phyloP scores from a whole-genome alignment of 2,329 filamentous ascomycete species.

The Neofusicoccum sp. region DNA sequence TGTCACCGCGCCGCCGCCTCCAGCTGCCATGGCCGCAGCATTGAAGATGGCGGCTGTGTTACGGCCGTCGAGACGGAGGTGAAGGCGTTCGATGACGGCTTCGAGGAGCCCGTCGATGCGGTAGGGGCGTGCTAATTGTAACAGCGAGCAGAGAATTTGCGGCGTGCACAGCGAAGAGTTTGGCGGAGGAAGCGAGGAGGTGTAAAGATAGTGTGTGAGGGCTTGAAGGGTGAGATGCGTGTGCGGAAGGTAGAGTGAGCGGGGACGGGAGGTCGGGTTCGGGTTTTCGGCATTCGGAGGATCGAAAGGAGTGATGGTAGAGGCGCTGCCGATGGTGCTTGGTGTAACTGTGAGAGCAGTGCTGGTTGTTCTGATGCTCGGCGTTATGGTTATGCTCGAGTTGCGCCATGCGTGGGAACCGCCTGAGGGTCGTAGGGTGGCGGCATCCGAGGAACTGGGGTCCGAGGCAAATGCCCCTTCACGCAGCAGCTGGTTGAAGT shows the following conservation, averaged over 20 bases:
- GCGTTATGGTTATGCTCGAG: constrained; percentile 85
- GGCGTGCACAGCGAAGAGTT: constrained; percentile 83
- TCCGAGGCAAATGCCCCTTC: constrained; percentile 73
- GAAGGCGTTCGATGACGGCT: constrained; percentile 87
- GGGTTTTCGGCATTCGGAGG: constrained; percentile 57
- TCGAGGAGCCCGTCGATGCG: constrained; percentile 90
- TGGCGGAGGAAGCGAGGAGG: constrained; percentile 78
- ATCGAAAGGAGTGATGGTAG: constrained; percentile 45
- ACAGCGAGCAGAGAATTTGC: constrained; percentile 90
- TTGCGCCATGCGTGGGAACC: constrained; percentile 63
- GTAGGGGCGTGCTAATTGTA: constrained; percentile 92
- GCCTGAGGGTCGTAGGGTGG: constrained; percentile 69
- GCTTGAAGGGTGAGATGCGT: constrained; percentile 88
- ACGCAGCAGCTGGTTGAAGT: constrained; percentile 88
- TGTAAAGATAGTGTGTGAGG: constrained; percentile 91
- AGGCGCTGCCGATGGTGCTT: constrained; percentile 46
- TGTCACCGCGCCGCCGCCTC: constrained; percentile 82
- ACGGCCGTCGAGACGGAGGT: constrained; percentile 84
- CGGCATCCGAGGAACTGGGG: constrained; percentile 69
- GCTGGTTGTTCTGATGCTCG: constrained; percentile 58
- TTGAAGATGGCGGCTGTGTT: constrained; percentile 98
- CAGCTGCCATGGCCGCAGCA: constrained; percentile 95
- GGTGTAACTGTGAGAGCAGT: constrained; percentile 40
- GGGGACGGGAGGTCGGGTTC: constrained; percentile 64
- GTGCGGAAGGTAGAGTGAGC: constrained; percentile 90